phyloP scores from a whole-genome alignment of 2,329 filamentous ascomycete species.

The Dothideomycetes sp. region DNA sequence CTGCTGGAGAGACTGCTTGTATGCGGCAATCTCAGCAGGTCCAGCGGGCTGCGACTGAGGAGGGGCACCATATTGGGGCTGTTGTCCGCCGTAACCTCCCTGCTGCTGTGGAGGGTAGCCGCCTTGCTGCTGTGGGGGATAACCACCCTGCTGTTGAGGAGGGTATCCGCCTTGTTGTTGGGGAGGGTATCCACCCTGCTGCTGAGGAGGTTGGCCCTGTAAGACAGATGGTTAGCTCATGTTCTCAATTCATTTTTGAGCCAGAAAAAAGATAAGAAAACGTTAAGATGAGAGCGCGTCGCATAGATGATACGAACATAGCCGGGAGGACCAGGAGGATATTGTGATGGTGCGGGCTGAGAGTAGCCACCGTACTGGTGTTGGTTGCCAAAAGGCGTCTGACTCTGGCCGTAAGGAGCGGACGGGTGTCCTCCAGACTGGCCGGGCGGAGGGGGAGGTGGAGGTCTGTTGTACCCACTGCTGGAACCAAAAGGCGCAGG shows the following conservation, averaged over 20 bases:
- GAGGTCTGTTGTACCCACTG: slow-evolving; percentile 10
- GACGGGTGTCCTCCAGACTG: slow-evolving; percentile 20
- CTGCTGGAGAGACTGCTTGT: slow-evolving; percentile 47
- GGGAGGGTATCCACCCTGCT: slow-evolving; percentile 16
- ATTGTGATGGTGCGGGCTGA: slow-evolving; percentile 4
- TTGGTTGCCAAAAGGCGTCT: slow-evolving; percentile 1
- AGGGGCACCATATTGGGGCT: slow-evolving; percentile 23
- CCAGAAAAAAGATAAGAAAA: background rate
- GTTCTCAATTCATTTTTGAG: slow-evolving; percentile 2
- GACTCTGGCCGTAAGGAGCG: slow-evolving; percentile 19
- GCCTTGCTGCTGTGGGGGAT: slow-evolving; percentile 22
- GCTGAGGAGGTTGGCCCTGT: slow-evolving; percentile 22
- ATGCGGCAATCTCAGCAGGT: slow-evolving; percentile 44
- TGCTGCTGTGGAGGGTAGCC: slow-evolving; percentile 22
- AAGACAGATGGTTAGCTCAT: slow-evolving; percentile 4
- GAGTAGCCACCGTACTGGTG: background rate
- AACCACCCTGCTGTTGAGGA: slow-evolving; percentile 25
- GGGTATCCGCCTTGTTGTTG: slow-evolving; percentile 27
- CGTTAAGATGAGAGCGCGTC: slow-evolving; percentile 12
- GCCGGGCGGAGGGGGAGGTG: slow-evolving; percentile 5
- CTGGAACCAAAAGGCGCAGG: background rate
- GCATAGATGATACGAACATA: slow-evolving; percentile 18
- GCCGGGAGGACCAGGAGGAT: slow-evolving; percentile 8
- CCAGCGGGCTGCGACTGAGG: slow-evolving; percentile 33
- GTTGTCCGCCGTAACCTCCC: slow-evolving; percentile 18